Evolutionary conservation across 176 grass and related monocot species (phyloP), one percentile per base, ranked within the genome.

Genomic region (Zoysia pacifica): DNA sequence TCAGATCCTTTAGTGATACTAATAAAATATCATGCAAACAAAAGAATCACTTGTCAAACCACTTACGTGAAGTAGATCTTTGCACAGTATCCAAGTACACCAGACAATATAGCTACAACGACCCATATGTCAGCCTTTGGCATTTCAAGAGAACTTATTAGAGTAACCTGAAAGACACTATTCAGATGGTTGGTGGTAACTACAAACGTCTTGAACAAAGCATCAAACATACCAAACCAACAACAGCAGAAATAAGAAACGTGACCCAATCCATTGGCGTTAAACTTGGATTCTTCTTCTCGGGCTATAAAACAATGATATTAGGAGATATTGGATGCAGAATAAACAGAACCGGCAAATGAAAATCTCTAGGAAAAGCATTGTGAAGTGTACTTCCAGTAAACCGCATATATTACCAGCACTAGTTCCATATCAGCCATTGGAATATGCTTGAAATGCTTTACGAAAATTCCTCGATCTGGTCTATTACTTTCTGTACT

Each of bases 211-310:
- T 61, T 9, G 35, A 61, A 28, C 53, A 89, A 79, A 67, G 3
- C 37, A 83, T 28, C 9, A 56, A 15, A 87, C 88, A 62, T 91
- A 99, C 96, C 83, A 99, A 91, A 66, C 96, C 88, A 84, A 99
- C 54, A 50, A 93, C 90, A 52, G 85, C 96, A 48, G 92, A 99
- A 84, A 99, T 46, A 15, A 99, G 79, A 82, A 99, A 99, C 55
- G 87, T 91, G 65, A 95, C 92, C 96, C 96, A 99, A 71, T 99
- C 96, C 96, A 99, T 99, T 38, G 96, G 96, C 15, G 96, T 99
- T 80, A 99, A 91, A 86, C 88, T 91, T 52, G 96, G 96, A 78
- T 95, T 98, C 72, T 91, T 98, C 92, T 98, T 97, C 85, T 97
- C 95, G 69, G 92, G 95, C 95, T 97, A 79, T 18, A 89, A 50